A percentile compares a stretch with the other conserved stretches of the same genome.
Evolutionary conservation across 805 yeast genomes (phyloP).

Genomic region (Limtongozyma cylindracea): DNA sequence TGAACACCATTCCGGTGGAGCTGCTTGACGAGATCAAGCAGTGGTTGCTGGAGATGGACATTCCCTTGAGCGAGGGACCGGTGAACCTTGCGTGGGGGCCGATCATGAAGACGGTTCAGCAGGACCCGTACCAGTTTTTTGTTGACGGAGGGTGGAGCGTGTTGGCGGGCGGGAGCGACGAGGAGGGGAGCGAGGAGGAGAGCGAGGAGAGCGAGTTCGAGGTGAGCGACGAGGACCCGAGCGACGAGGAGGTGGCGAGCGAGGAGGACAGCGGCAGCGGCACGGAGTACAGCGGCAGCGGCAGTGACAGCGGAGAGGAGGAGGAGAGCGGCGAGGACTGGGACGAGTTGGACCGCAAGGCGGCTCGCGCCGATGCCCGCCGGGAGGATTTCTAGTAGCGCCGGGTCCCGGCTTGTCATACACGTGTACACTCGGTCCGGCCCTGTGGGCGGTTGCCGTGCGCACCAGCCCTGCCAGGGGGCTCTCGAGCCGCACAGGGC

Average conservation of each 20-base stretch:
- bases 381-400: constrained; percentile 3
- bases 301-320: constrained; percentile 11
- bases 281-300: constrained; percentile 7
- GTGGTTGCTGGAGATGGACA: constrained; percentile 95
- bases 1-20: constrained; percentile 88
- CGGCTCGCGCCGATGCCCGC: constrained; percentile 17
- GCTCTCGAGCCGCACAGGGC: too few species aligned
- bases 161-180: constrained; percentile 67
- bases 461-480: too few species aligned
- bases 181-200: constrained; percentile 37
- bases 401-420: too few species aligned
- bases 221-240: constrained; percentile 31
- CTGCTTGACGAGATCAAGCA: constrained; percentile 78
- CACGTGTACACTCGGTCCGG: too few species aligned
- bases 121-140: constrained; percentile 89
- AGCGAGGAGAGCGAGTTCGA: constrained; percentile 54
- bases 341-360: constrained; percentile 37
- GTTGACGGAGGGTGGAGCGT: constrained; percentile 90
- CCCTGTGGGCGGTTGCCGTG: too few species aligned
- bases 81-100: constrained; percentile 89
- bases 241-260: constrained; percentile 33
- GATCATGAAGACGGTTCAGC: constrained; percentile 79
- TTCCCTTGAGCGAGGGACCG: constrained; percentile 85
- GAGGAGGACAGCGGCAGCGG: constrained; percentile 13
- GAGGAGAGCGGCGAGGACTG: constrained; percentile 20